These are phyloP conservation scores for Panicum miliaceum DNA, from an alignment of 176 grass and related monocot species.

Conservation along the genomic window DNA sequence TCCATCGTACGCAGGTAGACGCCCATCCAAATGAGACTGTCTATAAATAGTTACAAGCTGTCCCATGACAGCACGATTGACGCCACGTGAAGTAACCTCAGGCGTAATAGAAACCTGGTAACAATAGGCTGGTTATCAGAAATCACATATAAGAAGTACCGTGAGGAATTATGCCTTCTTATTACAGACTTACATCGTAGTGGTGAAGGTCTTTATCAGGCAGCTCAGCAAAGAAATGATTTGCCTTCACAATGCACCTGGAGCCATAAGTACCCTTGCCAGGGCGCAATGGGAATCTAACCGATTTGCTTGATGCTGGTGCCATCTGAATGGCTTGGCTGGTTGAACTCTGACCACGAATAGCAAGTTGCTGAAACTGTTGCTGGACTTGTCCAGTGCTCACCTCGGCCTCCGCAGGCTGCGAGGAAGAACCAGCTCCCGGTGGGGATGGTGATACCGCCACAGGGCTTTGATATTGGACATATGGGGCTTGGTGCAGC, in stretches of 20 bases:
- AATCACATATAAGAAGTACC: not conserved
- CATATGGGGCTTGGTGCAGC: slow-evolving; percentile 92
- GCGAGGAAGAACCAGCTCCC: slow-evolving; percentile 65
- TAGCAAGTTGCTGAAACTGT: slow-evolving; percentile 70
- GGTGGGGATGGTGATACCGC: slow-evolving; percentile 46
- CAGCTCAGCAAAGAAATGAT: slow-evolving; percentile 93
- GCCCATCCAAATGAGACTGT: slow-evolving; percentile 62
- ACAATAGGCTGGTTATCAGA: slow-evolving; percentile 40
- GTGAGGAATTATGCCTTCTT: not conserved
- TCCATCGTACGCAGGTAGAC: slow-evolving; percentile 86
- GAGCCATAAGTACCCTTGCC: slow-evolving; percentile 82
- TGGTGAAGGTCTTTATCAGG: slow-evolving; percentile 96
- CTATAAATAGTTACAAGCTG: slow-evolving; percentile 67
- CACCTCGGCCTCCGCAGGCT: slow-evolving; percentile 54
- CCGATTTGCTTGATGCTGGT: slow-evolving; percentile 74
- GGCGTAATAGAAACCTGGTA: slow-evolving; percentile 81
- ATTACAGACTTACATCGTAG: slow-evolving; percentile 67
- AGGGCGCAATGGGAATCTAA: slow-evolving; percentile 83
- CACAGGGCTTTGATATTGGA: slow-evolving; percentile 56
- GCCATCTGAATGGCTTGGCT: slow-evolving; percentile 63
- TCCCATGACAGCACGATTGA: slow-evolving; percentile 85
- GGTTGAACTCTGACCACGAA: slow-evolving; percentile 57
- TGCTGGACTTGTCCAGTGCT: slow-evolving; percentile 65
- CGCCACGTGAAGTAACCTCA: slow-evolving; percentile 78
- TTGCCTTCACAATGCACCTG: slow-evolving; percentile 88